Base-by-base conservation (phyloP, 2,329 filamentous ascomycete species). In the Aspergillus carbonarius region DNA sequence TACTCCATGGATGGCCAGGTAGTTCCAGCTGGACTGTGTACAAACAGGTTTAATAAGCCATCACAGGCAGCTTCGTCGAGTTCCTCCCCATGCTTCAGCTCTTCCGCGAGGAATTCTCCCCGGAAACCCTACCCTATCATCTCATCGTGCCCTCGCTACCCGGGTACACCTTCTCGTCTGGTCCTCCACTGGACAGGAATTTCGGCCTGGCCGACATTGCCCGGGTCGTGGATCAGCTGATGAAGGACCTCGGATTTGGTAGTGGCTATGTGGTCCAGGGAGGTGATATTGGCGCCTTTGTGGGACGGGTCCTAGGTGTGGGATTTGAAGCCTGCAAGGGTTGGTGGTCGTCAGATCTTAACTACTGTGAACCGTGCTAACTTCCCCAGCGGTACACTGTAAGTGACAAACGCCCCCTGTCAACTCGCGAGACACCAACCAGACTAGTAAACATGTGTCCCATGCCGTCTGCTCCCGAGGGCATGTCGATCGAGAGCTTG, bases 1-100 rank as follows among this genome's bases (percentile, higher is more conserved):
- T 82, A 9, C 69, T 79, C 7, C 81, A 75, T 54, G 72, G 72
- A 23, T 75, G 72, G 68, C 72, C 72, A 17, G 39, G 39, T 42
- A 42, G 17, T 18, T 5, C 9, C 18, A 10, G 39, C 39, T 9
- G 30, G 17, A 42, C 39, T 9, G 18, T 20, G 39, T 42, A 12
- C 39, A 42, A 42, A 8, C 39, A 12, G 39, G 9, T 42, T 5
- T 42, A 18, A 42, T 23, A 13, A 42, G 5, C 13, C 2, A 39
- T 2, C 34, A 13, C 18, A 42, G 70, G 69, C 67, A 63, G 66
- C 49, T 74, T 73, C 15, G 25, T 71, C 4, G 72, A 74, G 27
- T 74, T 74, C 17, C 60, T 72, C 4, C 69, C 71, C 3, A 62
- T 74, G 5, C 59, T 74, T 5, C 54, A 72, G n/a, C 39, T 62